Base-by-base conservation (phyloP, 2,329 filamentous ascomycete species). In the Phialocephala sp. region DNA sequence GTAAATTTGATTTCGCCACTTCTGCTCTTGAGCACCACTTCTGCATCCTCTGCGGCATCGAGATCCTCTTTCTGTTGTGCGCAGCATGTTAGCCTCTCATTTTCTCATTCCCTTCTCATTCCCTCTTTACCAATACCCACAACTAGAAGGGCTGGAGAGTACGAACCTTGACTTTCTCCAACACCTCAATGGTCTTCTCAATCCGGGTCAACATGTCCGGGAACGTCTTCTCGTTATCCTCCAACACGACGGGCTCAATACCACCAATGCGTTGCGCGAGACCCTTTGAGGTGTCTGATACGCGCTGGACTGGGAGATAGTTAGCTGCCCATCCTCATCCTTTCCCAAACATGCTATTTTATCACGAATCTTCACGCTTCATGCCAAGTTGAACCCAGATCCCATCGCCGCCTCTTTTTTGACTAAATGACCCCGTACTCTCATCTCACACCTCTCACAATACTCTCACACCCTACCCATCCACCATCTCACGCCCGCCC, bases 181-280 rank as follows among this genome's bases (percentile, higher is more conserved):
- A 73, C 22, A 82, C 77, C 14, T 77, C 76, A 60, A 86, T 74
- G 0, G 83, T 83, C 62, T 77, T 79, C 8, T 79, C 72, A 56
- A 88, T 79, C 6, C 84, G 79, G 14, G 71, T 78, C 4, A 83
- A 76, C 18, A 87, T 72, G 27, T 85, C 79, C 0, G 77, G 76
- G 59, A 87, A 83, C 0, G 83, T 84, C 39, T 76, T 80, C 70
- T 85, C 80, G 32, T 77, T 76, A 66, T 84, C 80, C 1, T 77
- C 76, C 12, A 80, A 71, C 0, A 69, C 55, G 9, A 78, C 68
- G 18, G 71, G 63, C 15, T 78, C 76, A 43, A 75, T 68, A 39
- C 76, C 76, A 2, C 74, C 79, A 55, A 83, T 69, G 54, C 81
- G 79, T 1, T 73, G 68, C 24, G 79, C 76, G 41, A 80, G 69